Evolutionary conservation across 257 asterid species (phyloP).

Genomic region (Penstemon eatonii): DNA sequence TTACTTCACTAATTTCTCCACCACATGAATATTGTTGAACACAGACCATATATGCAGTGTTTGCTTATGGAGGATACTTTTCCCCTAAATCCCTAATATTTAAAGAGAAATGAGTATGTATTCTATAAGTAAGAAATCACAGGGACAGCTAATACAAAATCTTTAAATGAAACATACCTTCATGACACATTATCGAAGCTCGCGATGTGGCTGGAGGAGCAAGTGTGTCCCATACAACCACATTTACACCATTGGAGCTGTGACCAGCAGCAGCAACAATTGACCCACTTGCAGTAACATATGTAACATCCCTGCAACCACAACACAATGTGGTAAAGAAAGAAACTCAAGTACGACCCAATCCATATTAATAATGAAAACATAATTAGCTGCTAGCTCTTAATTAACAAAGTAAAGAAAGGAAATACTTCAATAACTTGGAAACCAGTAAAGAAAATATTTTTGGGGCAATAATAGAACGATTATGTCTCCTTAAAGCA

Average conservation of each 20-base stretch:
- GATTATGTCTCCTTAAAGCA: conserved; percentile 1
- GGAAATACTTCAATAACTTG: conserved; percentile 16
- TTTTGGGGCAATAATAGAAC: background rate
- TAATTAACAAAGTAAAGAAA: background rate
- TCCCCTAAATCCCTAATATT: background rate
- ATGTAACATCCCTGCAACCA: conserved; percentile 78
- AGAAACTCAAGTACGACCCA: conserved; percentile 12
- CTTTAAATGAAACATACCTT: conserved; percentile 58
- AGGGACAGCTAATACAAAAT: conserved; percentile 20
- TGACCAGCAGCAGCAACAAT: conserved; percentile 95
- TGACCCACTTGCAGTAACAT: conserved; percentile 92
- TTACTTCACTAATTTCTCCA: background rate
- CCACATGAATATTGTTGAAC: conserved; percentile 5
- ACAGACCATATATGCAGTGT: conserved; percentile 9
- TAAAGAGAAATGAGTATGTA: background rate
- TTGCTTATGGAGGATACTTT: background rate
- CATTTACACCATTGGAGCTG: conserved; percentile 87
- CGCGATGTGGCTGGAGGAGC: conserved; percentile 93
- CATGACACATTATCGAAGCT: conserved; percentile 99
- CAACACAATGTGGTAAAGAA: conserved; percentile 23
- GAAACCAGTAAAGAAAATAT: background rate
- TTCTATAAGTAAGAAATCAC: conserved; percentile 13
- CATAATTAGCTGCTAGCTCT: conserved; percentile 12
- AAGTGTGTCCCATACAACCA: conserved; percentile 97
- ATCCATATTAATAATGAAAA: conserved; percentile 21